These are phyloP conservation scores for Tilletia caries DNA, from an alignment of 1,284 basidiomycete species.

Conservation along the genomic window DNA sequence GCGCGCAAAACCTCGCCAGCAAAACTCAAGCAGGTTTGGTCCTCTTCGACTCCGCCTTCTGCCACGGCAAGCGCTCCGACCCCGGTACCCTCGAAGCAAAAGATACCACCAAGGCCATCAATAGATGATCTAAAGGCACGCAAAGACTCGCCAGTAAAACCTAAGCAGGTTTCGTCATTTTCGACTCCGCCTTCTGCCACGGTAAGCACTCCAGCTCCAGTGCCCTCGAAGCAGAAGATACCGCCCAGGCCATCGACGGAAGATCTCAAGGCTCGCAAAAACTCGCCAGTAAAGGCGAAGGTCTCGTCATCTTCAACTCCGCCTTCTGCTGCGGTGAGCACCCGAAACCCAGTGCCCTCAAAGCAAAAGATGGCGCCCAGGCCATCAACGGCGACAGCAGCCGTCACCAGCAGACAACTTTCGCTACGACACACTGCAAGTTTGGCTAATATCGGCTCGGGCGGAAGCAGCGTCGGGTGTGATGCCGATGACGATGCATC, in stretches of 20 bases:
- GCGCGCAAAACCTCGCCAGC: too few species aligned
- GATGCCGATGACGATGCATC: background rate
- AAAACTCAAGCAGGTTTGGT: too few species aligned
- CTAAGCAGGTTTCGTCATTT: background rate
- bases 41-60: too few species aligned
- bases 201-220: background rate
- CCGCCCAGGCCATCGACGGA: background rate
- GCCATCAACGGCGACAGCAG: too few species aligned
- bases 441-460: background rate
- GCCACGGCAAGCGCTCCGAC: background rate
- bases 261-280: background rate
- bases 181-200: background rate
- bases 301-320: background rate
- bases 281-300: background rate
- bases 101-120: background rate
- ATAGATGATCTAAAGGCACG: background rate
- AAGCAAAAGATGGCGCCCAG: too few species aligned
- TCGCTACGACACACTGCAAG: constrained; percentile 3
- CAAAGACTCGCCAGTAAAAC: background rate
- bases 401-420: too few species aligned
- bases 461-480: background rate
- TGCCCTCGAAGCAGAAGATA: background rate
- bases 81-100: background rate
- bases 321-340: background rate
- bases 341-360: background rate